Evolutionary conservation across 202 grass and related monocot species (phyloP), one percentile per base, ranked within the genome.

Genomic region (Saccharum hybrid): DNA sequence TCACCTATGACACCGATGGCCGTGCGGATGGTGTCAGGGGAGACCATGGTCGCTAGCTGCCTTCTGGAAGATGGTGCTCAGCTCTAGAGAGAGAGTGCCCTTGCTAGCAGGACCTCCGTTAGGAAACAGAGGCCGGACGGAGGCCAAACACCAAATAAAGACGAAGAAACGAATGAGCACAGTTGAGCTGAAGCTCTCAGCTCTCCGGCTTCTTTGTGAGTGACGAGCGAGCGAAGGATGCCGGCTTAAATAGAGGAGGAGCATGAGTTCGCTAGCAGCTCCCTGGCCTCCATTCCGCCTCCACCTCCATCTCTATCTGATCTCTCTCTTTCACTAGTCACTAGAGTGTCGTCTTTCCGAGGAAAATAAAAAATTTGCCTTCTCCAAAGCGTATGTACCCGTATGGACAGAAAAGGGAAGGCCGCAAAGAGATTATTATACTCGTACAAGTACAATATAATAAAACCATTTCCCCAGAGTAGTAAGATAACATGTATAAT

Each of bases 1-100:
- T n/a, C 74, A 91, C 96, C 96, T 67, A 96, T 43, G 77, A 99
- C 68, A 39, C 93, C 96, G 78, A 99, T 82, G 37, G 62, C 93
- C 7, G 96, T 99, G 66, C 96, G 93, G 85, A 90, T 92, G 76
- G 83, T 81, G 85, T 99, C 93, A 0, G 84, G 9, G 13, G 96
- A 94, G 54, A 94, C 31, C 93, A 91, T 92, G 87, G 72, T 28
- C 41, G 74, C 56, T 63, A 42, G 34, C 40, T 31, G 3, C 7
- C 48, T 57, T n/a, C 1, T 0, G 43, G 6, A 7, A 22, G 43
- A 1, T 30, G 13, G 39, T 31, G 37, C 21, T 22, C 14, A 36
- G 4, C 46, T 49, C 13, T 49, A 5, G 16, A 54, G 6, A 6
- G 14, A 38, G n/a, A 26, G 26, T 23, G 21, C 23, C 26, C 26